Base-by-base conservation (phyloP, 2,329 filamentous ascomycete species). In the Colletotrichum lupini region DNA sequence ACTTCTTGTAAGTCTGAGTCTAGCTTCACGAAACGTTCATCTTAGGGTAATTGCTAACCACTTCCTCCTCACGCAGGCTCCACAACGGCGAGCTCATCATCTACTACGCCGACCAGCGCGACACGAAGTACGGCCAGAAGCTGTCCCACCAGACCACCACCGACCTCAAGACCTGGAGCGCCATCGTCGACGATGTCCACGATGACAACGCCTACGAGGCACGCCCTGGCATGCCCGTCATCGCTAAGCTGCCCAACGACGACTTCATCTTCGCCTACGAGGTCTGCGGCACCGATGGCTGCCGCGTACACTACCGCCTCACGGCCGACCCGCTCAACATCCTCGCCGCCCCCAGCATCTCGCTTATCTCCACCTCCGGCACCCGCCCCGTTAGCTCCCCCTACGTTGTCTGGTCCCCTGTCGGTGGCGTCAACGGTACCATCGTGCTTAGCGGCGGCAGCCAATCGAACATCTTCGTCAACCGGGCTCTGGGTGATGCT, bases 71-170 rank as follows among this genome's bases (percentile, higher is more conserved):
- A 19, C 8, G 3, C 55, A 86, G 87, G 78, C 83, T 87, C 56
- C 86, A 91, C 79, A 82, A 92, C 65, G 85, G 88, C 69, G 84
- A 89, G 66, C 82, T 94, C 24, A 87, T 94, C 58, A 84, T 87
- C 77, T 94, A 93, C 84, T 94, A 94, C 83, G 91, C 92, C 1
- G 92, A 94, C 80, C 92, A 94, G 79, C 88, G 92, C 49, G 91
- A 91, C 75, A 86, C 90, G 75, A 83, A 83, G 2, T 85, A 93
- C 78, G 92, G 92, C 26, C 92, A 94, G 81, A 93, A 93, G 78
- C 85, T 94, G 52, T 86, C 90, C 2, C 92, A 94, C 80, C 91
- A 93, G 80, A 84, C 85, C 14, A 87, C 89, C 2, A 84, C 81
- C 1, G 90, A 94, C 77, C 84, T 93, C 26, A 81, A 83, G 71